A percentile compares a stretch with the other conserved stretches of the same genome.
Conservation (phyloP, 2,329 filamentous ascomycete genomes). For the Epichloe glyceriae region DNA sequence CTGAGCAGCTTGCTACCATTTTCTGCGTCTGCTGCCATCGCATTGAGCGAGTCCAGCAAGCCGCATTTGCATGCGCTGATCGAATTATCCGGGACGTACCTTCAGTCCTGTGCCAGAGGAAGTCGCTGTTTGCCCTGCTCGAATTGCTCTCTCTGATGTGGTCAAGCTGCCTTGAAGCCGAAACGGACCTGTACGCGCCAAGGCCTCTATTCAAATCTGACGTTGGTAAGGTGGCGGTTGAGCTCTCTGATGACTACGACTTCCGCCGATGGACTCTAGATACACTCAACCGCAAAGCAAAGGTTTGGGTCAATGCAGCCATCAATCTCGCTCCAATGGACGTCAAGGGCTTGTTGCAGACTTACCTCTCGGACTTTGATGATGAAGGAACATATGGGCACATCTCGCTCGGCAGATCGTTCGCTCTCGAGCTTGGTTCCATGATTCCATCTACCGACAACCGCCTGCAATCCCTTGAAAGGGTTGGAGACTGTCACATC, state of each 20-base stretch:
- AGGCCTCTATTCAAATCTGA: conserved; percentile 67
- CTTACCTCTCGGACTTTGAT: conserved; percentile 88
- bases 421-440: conserved; percentile 85
- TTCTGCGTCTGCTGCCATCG: conserved; percentile 88
- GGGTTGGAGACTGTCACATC: conserved; percentile 58
- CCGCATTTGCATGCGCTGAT: conserved; percentile 71
- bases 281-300: conserved; percentile 62
- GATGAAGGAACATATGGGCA: conserved; percentile 86
- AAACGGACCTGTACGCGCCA: conserved; percentile 88
- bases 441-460: conserved; percentile 78
- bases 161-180: conserved; percentile 84
- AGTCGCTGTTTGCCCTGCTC: conserved; percentile 81
- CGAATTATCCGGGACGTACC: conserved; percentile 75
- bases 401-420: conserved; percentile 82
- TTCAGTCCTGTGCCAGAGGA: conserved; percentile 78
- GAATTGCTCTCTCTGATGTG: conserved; percentile 92
- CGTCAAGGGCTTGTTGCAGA: conserved; percentile 89
- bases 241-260: conserved; percentile 86
- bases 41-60: conserved; percentile 80
- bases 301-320: conserved; percentile 65
- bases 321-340: conserved; percentile 82
- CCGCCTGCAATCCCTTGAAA: conserved; percentile 69
- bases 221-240: conserved; percentile 66
- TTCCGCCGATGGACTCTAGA: conserved; percentile 72
- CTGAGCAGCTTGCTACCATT: conserved; percentile 71